Base-by-base conservation (phyloP, 805 yeast genomes). In the Candida railenensis region DNA sequence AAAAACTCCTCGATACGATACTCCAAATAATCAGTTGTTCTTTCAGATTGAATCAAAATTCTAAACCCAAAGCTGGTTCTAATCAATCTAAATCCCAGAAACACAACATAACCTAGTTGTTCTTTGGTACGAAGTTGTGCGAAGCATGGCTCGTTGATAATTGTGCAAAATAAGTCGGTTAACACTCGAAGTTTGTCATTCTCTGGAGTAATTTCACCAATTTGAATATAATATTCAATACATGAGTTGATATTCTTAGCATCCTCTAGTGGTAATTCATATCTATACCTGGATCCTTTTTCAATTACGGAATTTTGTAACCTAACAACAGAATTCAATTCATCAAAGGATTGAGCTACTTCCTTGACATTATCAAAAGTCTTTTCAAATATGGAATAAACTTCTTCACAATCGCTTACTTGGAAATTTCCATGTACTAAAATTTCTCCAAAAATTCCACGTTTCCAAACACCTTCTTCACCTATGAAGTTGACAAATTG, bases 71-170 rank as follows among this genome's bases (percentile, higher is more conserved):
- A 75, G 4, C 85, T 78, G 19, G 94, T 84, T 59, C 95, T 78
- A 2, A 88, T 79, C 49, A 76, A 75, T 50, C 85, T 72, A 21
- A 78, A 69, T 0, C 95, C 87, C 38, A 94, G 82, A 60, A 89
- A 89, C 0, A 92, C 99, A 51, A 92, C 90, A 58, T 92, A 92
- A 2, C 99, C 99, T 28, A 92, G 75, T 65, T 94, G 98, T 67
- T 92, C 98, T 56, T 89, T 85, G 4, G 99, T 92, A 65, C 99
- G 80, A 48, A 92, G 75, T 51, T 87, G 87, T 59, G 89, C 85
- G 66, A 92, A 94, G 48, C 92, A 87, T 3, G 97, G 97, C 61
- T 92, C 97, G 53, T 79, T 81, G 42, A 86, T 71, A 51, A 90
- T 77, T 50, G 87, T 92, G 0, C 86, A 79, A 40, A 89, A 65